Conservation (phyloP, 805 yeast genomes). For the Spencermartinsiella europaea region DNA sequence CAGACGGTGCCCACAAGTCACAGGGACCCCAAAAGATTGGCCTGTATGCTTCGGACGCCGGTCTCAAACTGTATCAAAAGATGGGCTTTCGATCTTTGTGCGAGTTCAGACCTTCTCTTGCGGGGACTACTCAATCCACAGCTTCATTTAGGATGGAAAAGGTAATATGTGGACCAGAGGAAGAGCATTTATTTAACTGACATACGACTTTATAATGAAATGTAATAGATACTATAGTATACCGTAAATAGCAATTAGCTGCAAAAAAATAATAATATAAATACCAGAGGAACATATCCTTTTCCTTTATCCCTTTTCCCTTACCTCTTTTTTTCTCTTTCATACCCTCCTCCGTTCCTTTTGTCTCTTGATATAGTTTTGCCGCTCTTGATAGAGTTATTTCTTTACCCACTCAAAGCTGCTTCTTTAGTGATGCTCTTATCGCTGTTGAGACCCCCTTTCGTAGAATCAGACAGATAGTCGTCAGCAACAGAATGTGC, state of each 20-base stretch:
- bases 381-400: too few relatives aligned
- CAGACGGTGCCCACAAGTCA: slow-evolving; percentile 9
- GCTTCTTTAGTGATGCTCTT: too few relatives aligned
- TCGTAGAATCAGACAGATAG: too few relatives aligned
- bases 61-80: slow-evolving; percentile 10
- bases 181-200: not conserved
- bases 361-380: too few relatives aligned
- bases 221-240: not conserved
- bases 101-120: not conserved
- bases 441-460: too few relatives aligned
- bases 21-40: slow-evolving; percentile 15
- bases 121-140: not conserved
- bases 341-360: too few relatives aligned
- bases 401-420: too few relatives aligned
- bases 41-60: slow-evolving; percentile 12
- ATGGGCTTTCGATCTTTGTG: slow-evolving; percentile 9
- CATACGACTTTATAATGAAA: not conserved
- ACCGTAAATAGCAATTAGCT: not conserved
- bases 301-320: too few relatives aligned
- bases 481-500: too few relatives aligned
- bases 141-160: not conserved
- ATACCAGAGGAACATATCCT: too few relatives aligned
- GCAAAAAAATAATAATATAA: not conserved
- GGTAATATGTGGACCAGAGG: not conserved
- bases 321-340: too few relatives aligned